Conservation (phyloP, 129 eudicot genomes). For the Tanacetum coccineum region DNA sequence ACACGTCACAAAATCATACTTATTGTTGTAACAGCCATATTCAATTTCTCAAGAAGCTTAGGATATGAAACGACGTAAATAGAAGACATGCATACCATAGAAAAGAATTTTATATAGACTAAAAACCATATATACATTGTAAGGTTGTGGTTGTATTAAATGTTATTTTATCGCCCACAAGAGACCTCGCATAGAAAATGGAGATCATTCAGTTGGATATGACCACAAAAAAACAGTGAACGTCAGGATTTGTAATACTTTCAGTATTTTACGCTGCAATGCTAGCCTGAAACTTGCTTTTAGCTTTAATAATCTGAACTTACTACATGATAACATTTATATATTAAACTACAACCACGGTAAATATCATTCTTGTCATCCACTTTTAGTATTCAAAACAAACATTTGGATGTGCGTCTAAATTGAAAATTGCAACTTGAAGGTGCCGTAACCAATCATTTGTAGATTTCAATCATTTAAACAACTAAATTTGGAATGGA, state of each 20-base stretch:
- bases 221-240: not conserved
- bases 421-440: constrained; percentile 1
- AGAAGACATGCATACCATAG: constrained; percentile 6
- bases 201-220: not conserved
- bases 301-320: not conserved
- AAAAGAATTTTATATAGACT: not conserved
- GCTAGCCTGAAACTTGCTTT: not conserved
- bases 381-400: not conserved
- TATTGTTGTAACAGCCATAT: constrained; percentile 4
- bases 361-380: not conserved
- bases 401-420: not conserved
- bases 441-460: not conserved
- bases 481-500: not conserved
- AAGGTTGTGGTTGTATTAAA: not conserved
- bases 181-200: not conserved
- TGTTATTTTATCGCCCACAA: not conserved
- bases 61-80: not conserved
- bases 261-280: not conserved
- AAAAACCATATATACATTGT: no score
- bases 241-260: not conserved
- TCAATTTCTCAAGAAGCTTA: not conserved
- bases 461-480: not conserved
- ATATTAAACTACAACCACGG: not conserved
- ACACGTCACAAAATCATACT: not conserved
- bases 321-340: not conserved